Percentiles rank a stretch among this genome's conserved stretches.
phyloP scores from a whole-genome alignment of 192 early-diverging fungal species.

The Geranomyces michiganensis region DNA sequence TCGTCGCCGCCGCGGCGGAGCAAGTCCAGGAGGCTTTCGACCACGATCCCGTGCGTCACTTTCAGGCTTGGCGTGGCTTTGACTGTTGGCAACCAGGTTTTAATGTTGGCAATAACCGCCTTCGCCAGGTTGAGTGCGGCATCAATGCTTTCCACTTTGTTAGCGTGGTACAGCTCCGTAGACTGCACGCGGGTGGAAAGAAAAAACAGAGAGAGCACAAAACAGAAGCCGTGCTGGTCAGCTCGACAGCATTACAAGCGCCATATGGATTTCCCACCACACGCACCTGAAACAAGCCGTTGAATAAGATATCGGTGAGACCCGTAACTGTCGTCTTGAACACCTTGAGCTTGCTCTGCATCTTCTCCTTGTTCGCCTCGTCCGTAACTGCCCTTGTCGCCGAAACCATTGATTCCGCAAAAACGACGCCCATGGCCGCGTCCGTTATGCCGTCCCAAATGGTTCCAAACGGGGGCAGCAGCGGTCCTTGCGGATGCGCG shows the following conservation, averaged over 20 bases:
- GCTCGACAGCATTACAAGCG: background rate
- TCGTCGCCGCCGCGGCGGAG: slow-evolving; percentile 20
- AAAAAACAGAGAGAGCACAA: background rate
- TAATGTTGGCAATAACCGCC: slow-evolving; percentile 24
- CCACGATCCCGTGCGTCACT: slow-evolving; percentile 25
- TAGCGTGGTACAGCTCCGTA: slow-evolving; percentile 31
- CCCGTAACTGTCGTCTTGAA: slow-evolving; percentile 9
- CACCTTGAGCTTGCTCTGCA: slow-evolving; percentile 13
- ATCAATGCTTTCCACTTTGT: slow-evolving; percentile 22
- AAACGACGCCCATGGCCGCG: slow-evolving; percentile 1
- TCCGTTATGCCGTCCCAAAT: slow-evolving; percentile 32
- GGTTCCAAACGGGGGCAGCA: slow-evolving; percentile 22
- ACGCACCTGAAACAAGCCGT: slow-evolving; percentile 20
- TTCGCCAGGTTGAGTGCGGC: slow-evolving; percentile 34
- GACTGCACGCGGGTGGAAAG: slow-evolving; percentile 17
- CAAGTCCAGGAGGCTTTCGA: slow-evolving; percentile 14
- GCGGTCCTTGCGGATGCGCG: background rate
- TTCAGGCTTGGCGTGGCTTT: slow-evolving; percentile 6
- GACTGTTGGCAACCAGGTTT: slow-evolving; percentile 30
- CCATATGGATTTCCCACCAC: background rate
- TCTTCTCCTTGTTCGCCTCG: slow-evolving; percentile 2
- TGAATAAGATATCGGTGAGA: background rate
- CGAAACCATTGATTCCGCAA: slow-evolving; percentile 6
- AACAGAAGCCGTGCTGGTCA: background rate
- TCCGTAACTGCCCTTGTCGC: slow-evolving; percentile 9